phyloP scores from a whole-genome alignment of 164 flowering plant genomes.

The Umbellularia californica region DNA sequence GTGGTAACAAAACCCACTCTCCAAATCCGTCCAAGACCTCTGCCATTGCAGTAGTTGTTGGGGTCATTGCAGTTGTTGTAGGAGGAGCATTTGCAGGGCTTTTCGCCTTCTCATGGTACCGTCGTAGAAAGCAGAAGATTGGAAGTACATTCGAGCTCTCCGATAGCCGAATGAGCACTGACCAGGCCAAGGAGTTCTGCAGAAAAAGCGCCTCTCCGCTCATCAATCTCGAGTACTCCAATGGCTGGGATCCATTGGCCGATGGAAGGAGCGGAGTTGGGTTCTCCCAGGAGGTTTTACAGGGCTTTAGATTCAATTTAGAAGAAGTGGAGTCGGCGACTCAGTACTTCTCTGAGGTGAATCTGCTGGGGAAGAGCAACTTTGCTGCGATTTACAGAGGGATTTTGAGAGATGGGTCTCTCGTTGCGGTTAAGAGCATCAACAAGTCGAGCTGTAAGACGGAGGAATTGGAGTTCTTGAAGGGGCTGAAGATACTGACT shows the following conservation, averaged over 20 bases:
- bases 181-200: constrained; percentile 54
- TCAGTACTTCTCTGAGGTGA: constrained; percentile 76
- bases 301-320: constrained; percentile 58
- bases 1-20: constrained; percentile 38
- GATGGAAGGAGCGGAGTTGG: constrained; percentile 39
- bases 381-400: constrained; percentile 73
- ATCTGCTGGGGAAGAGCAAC: constrained; percentile 73
- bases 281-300: constrained; percentile 57
- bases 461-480: constrained; percentile 78
- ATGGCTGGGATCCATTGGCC: constrained; percentile 89
- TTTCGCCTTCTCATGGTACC: constrained; percentile 54
- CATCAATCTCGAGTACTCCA: constrained; percentile 75
- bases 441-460: constrained; percentile 77
- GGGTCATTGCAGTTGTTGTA: constrained; percentile 33
- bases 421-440: constrained; percentile 75
- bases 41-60: constrained; percentile 36
- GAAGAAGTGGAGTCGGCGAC: constrained; percentile 94
- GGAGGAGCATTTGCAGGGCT: constrained; percentile 30
- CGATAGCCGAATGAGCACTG: constrained; percentile 63
- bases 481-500: constrained; percentile 67
- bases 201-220: constrained; percentile 75
- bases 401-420: constrained; percentile 70
- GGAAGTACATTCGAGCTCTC: constrained; percentile 57
- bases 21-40: constrained; percentile 29
- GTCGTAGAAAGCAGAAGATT: constrained; percentile 74